Evolutionary conservation across 768 basidiomycete genomes (phyloP), one percentile per base, ranked within the genome.

Genomic region (Mycena kentingensis): DNA sequence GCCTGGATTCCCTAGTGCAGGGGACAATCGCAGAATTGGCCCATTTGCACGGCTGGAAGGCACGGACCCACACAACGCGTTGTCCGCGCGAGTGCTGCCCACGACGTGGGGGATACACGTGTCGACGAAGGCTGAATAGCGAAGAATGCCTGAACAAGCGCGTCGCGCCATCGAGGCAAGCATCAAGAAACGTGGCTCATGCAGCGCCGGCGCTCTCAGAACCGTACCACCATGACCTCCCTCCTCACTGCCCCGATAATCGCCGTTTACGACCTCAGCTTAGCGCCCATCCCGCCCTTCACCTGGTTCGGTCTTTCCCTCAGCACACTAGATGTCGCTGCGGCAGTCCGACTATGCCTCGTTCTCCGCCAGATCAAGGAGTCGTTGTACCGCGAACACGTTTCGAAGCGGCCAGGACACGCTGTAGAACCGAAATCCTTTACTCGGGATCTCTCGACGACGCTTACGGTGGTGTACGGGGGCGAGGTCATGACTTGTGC

Each of bases 401-500:
- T 75, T 37, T 65, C 69, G 12, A 72, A 65, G 41, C 74, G 77
- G 54, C 70, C 69, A 37, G 31, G 18, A 6, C 18, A 55, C 63
- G 7, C 66, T 65, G 50, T 76, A 10, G 85, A 84, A 58, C 66
- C 73, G 34, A 71, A 70, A 15, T 85, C 86, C 3, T 84, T 87
- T 55, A 73, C 77, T 29, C 79, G 82, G 61, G 82, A 81, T 58
- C 65, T 79, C 16, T 65, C 77, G 4, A 77, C 85, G 1, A 83
- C 83, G 3, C 70, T 88, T 27, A 69, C 82, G 13, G 83, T 91
- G 25, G 88, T 90, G 1, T 90, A 83, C 62, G 89, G 88, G 8
- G 90, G 90, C n/a, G 87, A 91, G 67, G 82, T 82, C 2, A 70
- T 88, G 42, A 75, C 76, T 48, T 80, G 88, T 88, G 61, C 49